Conservation (phyloP, 2,329 filamentous ascomycete genomes). For the Samsoniella hepiali region DNA sequence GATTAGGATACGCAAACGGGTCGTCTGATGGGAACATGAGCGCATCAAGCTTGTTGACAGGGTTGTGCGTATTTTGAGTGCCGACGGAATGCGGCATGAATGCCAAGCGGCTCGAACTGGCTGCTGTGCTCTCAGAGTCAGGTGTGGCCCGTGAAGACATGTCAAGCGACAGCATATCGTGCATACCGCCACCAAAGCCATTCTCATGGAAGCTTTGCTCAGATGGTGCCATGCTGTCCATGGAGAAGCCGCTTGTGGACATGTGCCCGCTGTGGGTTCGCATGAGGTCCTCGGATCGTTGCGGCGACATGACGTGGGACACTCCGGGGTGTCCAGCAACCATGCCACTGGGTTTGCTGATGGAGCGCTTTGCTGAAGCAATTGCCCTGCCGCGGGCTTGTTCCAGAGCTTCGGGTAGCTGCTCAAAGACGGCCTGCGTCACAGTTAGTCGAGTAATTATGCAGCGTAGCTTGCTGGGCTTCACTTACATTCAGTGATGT, state of each 20-base stretch:
- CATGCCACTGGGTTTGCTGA: slow-evolving; percentile 26
- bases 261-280: slow-evolving; percentile 30
- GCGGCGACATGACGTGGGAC: slow-evolving; percentile 31
- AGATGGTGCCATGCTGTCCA: slow-evolving; percentile 33
- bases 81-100: slow-evolving; percentile 33
- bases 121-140: slow-evolving; percentile 41
- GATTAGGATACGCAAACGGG: slow-evolving; percentile 76
- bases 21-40: slow-evolving; percentile 80
- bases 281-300: slow-evolving; percentile 35
- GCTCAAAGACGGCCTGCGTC: slow-evolving; percentile 72
- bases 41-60: slow-evolving; percentile 66
- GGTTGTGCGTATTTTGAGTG: slow-evolving; percentile 36
- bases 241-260: slow-evolving; percentile 29
- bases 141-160: slow-evolving; percentile 42
- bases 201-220: slow-evolving; percentile 35
- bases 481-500: slow-evolving; percentile 67
- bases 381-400: slow-evolving; percentile 39
- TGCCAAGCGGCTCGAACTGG: slow-evolving; percentile 37
- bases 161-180: slow-evolving; percentile 46
- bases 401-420: slow-evolving; percentile 71
- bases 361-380: slow-evolving; percentile 28
- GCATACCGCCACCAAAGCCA: slow-evolving; percentile 36
- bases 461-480: not conserved
- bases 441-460: slow-evolving; percentile 22
- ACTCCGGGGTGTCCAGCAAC: slow-evolving; percentile 32